Percentiles rank a stretch among this genome's conserved stretches.
Evolutionary conservation across 768 basidiomycete genomes (phyloP).

Genomic region (Tephrocybe rancida): DNA sequence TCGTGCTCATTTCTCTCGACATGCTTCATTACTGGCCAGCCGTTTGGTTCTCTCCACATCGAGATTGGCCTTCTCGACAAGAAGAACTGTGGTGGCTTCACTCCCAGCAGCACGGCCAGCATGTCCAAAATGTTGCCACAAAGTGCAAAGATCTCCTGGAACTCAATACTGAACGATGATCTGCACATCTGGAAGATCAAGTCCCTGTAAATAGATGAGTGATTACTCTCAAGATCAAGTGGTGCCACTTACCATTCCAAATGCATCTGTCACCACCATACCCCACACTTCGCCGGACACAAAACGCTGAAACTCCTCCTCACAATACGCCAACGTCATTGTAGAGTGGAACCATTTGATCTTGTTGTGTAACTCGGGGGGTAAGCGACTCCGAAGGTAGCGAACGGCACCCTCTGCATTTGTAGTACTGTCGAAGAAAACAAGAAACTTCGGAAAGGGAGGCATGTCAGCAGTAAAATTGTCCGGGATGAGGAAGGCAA

Average conservation of each 20-base stretch:
- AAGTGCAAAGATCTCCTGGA: constrained; percentile 21
- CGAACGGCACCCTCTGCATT: constrained; percentile 7
- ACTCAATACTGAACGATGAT: constrained; percentile 36
- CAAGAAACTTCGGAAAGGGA: background rate
- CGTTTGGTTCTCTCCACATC: constrained; percentile 21
- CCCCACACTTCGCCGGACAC: too few species aligned
- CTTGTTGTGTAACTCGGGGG: constrained; percentile 8
- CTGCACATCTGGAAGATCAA: constrained; percentile 34
- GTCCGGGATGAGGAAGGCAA: background rate
- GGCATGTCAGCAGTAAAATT: background rate
- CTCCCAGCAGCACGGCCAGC: constrained; percentile 19
- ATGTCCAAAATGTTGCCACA: constrained; percentile 37
- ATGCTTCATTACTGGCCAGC: constrained; percentile 5
- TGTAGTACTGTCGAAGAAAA: constrained; percentile 11
- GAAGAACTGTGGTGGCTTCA: constrained; percentile 22
- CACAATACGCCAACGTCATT: constrained; percentile 27
- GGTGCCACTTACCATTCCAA: constrained; percentile 33
- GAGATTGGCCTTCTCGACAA: constrained; percentile 29
- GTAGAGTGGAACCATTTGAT: constrained; percentile 31
- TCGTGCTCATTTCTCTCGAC: background rate
- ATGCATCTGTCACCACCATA: constrained; percentile 25
- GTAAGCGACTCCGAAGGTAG: constrained; percentile 17
- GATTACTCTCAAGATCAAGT: background rate
- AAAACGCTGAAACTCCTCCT: constrained; percentile 8
- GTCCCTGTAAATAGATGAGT: constrained; percentile 26